Percentiles rank a stretch among this genome's conserved stretches.
Conservation (phyloP, 345 rosid genomes). For the Physaria fendleri region DNA sequence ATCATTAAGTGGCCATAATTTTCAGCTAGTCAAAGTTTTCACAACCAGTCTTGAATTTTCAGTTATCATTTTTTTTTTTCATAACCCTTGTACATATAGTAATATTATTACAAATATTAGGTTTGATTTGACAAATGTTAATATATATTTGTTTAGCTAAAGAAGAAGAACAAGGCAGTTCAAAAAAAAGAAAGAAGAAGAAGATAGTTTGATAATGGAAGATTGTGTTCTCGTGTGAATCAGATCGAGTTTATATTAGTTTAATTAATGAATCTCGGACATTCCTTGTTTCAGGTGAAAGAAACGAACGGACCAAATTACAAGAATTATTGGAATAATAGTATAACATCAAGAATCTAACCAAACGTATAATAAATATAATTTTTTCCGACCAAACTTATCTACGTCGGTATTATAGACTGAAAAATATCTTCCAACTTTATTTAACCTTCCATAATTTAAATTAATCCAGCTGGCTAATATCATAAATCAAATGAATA, state of each 20-base stretch:
- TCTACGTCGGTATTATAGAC: background rate
- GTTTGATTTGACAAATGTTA: background rate
- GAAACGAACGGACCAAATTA: background rate
- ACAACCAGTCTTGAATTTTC: background rate
- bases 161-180: too few relatives aligned
- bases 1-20: background rate
- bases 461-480: background rate
- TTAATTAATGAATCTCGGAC: conserved; percentile 16
- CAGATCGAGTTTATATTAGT: conserved; percentile 14
- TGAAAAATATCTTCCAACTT: background rate
- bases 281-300: conserved; percentile 21
- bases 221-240: conserved; percentile 18
- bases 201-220: background rate
- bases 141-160: too few relatives aligned
- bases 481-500: background rate
- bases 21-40: too few relatives aligned
- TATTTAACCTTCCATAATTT: background rate
- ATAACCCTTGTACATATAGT: too few relatives aligned
- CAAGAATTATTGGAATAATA: background rate
- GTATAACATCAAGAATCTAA: background rate
- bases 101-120: background rate
- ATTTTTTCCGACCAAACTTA: conserved; percentile 7
- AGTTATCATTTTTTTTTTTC: too few relatives aligned
- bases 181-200: too few relatives aligned
- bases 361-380: conserved; percentile 5